Evolutionary conservation across 2,329 filamentous ascomycete species (phyloP), one percentile per base, ranked within the genome.

Genomic region (Fusarium sp.): DNA sequence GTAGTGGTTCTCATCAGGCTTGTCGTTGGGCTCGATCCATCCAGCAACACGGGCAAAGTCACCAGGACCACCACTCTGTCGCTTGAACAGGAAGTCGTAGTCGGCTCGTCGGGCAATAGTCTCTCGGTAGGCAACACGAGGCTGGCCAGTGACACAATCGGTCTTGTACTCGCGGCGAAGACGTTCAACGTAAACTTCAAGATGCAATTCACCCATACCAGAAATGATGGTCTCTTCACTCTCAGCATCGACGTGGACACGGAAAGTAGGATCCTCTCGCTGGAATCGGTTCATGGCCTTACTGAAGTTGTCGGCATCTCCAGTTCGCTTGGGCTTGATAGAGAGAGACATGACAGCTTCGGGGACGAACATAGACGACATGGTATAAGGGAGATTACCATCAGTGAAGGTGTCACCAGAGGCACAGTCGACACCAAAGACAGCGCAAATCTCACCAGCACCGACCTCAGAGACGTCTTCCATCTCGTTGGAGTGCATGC

Each of bases 401-500:
- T 99, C 96, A 19, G 96, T 98, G 82, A 99, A 99, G 42, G 95
- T 98, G 79, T 99, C 96, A 74, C 96, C 96, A 42, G 95, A 98
- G 34, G 96, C 94, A 78, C 96, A 99, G 74, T 99, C 96, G 54
- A 99, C 92, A 75, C 96, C 96, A 76, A 99, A 99, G 60, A 99
- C 96, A 63, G 96, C 96, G 77, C 96, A 99, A 68, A 99, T 99
- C 80, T 99, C 96, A 80, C 96, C 96, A 53, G 96, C 95, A 51
- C 94, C 93, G 67, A 99, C 91, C 79, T 97, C 94, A 56, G 82
- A 85, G 28, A 97, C 93, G 76, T 99, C 96, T 79, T 99, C 96
- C 95, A 99, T 97, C 77, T 99, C 96, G 77, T 98, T 97, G 44
- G 94, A 97, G 84, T 99, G 96, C 96, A 99, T 99, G 66, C 96